Percentiles rank a stretch among this genome's conserved stretches.
Evolutionary conservation across 2,329 filamentous ascomycete genomes (phyloP).

Genomic region (Trichoderma polysporum): DNA sequence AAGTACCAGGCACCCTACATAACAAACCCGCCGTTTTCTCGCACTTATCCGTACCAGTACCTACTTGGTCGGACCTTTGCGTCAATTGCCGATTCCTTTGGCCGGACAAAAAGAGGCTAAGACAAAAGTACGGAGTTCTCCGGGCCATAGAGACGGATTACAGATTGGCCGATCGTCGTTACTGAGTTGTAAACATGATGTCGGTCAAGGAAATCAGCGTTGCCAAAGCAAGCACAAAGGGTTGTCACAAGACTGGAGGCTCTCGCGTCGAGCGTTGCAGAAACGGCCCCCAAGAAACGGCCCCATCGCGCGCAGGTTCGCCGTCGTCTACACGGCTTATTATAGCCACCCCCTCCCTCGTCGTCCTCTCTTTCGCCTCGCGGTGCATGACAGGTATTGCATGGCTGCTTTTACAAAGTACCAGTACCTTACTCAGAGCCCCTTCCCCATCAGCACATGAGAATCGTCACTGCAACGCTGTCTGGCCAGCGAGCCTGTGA

Average conservation of each 20-base stretch:
- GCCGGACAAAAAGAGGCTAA: background rate
- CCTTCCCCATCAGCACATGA: background rate
- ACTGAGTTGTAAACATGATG: slow-evolving; percentile 4
- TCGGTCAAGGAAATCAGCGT: background rate
- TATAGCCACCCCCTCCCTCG: background rate
- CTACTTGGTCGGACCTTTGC: background rate
- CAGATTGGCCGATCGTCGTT: slow-evolving; percentile 2
- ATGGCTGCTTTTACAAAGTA: background rate
- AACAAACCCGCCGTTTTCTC: background rate
- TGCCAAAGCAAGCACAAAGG: background rate
- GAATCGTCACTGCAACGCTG: background rate
- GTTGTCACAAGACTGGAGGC: slow-evolving; percentile 2
- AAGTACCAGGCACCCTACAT: background rate
- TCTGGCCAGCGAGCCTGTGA: background rate
- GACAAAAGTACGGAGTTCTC: background rate
- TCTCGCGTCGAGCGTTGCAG: background rate
- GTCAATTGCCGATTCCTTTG: background rate
- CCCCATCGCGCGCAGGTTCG: background rate
- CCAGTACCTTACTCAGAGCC: background rate
- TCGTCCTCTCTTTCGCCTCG: background rate
- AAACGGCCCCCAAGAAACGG: slow-evolving; percentile 7
- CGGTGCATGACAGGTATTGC: background rate
- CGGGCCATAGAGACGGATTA: background rate
- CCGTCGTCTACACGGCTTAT: background rate
- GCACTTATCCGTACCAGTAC: background rate